These are phyloP conservation scores for Yamadazyma atlantica DNA, from an alignment of 1,139 yeast species.

Conservation along the genomic window DNA sequence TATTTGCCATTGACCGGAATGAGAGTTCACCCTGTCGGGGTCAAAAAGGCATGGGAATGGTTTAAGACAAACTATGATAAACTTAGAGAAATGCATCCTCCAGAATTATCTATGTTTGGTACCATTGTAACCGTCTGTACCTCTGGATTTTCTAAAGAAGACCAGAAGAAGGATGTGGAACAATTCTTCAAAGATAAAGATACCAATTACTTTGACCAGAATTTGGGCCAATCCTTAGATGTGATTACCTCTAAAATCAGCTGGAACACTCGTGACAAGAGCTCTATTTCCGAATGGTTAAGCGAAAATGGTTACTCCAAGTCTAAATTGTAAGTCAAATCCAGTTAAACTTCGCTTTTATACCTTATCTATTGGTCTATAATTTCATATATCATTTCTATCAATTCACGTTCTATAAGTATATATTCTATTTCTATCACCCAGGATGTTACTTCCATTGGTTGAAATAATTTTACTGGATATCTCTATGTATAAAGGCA, in stretches of 20 bases:
- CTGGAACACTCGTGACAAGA: slow-evolving; percentile 67
- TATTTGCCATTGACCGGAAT: slow-evolving; percentile 76
- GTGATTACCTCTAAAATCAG: slow-evolving; percentile 57
- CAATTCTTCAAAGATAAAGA: slow-evolving; percentile 60
- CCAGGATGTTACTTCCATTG: too few relatives aligned
- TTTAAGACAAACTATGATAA: slow-evolving; percentile 70
- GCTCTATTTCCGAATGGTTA: slow-evolving; percentile 56
- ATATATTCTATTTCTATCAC: not conserved
- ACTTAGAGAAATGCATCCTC: slow-evolving; percentile 66
- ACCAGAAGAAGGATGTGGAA: slow-evolving; percentile 56
- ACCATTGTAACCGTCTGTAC: slow-evolving; percentile 64
- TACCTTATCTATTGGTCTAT: too few relatives aligned
- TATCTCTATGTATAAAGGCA: slow-evolving; percentile 26
- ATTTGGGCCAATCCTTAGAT: slow-evolving; percentile 72
- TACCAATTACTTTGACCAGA: slow-evolving; percentile 73
- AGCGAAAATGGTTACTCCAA: slow-evolving; percentile 41
- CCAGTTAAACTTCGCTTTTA: too few relatives aligned
- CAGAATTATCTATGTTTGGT: slow-evolving; percentile 79
- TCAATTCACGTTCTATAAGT: too few relatives aligned
- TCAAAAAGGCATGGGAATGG: slow-evolving; percentile 76
- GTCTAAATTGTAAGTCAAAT: slow-evolving; percentile 10
- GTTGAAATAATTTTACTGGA: too few relatives aligned
- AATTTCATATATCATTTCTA: too few relatives aligned
- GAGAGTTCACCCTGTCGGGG: slow-evolving; percentile 61
- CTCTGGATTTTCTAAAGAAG: slow-evolving; percentile 62